Evolutionary conservation across 1,284 basidiomycete species (phyloP), one percentile per base, ranked within the genome.

Genomic region (Entoloma clypeatum): DNA sequence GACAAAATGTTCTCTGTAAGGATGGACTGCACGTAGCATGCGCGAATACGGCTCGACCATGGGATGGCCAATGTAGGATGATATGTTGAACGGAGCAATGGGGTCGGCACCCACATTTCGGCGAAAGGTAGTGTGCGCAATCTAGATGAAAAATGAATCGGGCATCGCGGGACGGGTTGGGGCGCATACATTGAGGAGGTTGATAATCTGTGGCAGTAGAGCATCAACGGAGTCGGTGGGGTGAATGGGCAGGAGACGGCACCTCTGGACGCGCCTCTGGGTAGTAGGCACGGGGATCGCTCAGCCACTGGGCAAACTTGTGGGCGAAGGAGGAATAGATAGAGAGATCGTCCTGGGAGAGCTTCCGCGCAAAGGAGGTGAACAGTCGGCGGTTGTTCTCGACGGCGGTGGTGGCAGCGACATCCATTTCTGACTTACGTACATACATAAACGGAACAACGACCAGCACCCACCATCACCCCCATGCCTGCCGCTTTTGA

Each of bases 401-500:
- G 11, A 53, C 43, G 14, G 55, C 52, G 29, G 50, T 47, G 3
- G 41, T 31, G 29, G 36, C 40, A 27, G 42, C 13, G 13, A 25
- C 31, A 35, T 47, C 43, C 44, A 47, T 48, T 18, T 32, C 35
- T 28, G 11, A 14, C 37, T 45, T 42, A 39, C 42, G 36, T 25
- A 8, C 21, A 11, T 27, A 16, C 21, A 32, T 23, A 25, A 1
- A 8, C 18, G 7, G 14, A 2, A 22, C 18, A 43, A 49, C 43
- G 36, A 40, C 26, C 14, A 42, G 36, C 43, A 44, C 45, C 36
- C 33, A n/a, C 40, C 17, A 41, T 39, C 27, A 36, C 36, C 25
- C 26, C 34, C 39, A 34, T 30, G 26, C 28, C 33, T 34, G 34
- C 37, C 37, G 21, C 39, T n/a, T 87, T 87, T 58, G 80, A 86